Evolutionary conservation across 345 rosid species (phyloP).

Genomic region (Eucalyptus tenuipes): DNA sequence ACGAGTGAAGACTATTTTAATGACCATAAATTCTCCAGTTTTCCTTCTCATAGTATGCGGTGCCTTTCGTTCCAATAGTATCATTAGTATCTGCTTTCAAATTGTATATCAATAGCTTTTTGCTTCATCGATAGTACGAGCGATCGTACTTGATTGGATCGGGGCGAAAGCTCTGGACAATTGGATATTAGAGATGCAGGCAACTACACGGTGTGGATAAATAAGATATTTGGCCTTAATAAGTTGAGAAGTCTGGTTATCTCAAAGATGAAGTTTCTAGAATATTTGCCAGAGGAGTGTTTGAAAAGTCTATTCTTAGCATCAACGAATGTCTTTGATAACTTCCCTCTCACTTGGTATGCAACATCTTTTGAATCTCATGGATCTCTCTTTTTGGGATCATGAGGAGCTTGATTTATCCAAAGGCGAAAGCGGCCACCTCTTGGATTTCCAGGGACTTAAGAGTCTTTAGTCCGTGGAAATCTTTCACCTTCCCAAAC

Average conservation of each 20-base stretch:
- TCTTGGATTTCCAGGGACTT: not conserved
- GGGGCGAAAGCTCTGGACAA: accelerated
- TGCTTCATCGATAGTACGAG: not conserved
- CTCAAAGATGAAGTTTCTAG: not conserved
- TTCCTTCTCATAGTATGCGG: accelerated
- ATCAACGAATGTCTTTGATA: not conserved
- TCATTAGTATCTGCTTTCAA: not conserved
- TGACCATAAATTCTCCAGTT: not conserved
- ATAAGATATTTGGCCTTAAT: no score
- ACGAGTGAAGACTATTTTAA: not conserved
- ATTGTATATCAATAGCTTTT: not conserved
- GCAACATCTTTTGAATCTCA: no score
- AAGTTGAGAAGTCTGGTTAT: no score
- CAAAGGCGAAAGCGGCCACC: no score
- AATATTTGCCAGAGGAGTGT: not conserved
- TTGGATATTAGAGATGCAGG: not conserved
- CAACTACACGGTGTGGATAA: no score
- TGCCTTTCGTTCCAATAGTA: not conserved
- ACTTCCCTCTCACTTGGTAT: not conserved
- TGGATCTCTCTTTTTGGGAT: no score
- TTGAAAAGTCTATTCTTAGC: not conserved
- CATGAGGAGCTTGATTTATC: not conserved
- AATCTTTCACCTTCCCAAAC: not conserved
- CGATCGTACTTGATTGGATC: not conserved
- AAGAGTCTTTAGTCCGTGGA: not conserved